Evolutionary conservation across 768 basidiomycete genomes (phyloP).

Genomic region (Heimioporus sp.): DNA sequence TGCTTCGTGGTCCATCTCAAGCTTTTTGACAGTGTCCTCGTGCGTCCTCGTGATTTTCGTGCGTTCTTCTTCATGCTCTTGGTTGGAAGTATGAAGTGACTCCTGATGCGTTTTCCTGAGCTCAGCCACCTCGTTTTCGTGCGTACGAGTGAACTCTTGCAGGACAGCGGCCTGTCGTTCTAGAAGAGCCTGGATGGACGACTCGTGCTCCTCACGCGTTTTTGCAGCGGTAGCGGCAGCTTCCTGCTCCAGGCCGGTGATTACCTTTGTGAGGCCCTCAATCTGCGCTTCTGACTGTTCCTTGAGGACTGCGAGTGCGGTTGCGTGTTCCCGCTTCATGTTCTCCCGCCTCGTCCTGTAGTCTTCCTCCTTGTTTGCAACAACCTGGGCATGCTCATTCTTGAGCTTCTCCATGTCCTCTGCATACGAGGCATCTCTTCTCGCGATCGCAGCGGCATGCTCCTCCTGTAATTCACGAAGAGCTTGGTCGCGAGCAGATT

Average conservation of each 20-base stretch:
- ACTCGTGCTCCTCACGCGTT: constrained; percentile 48
- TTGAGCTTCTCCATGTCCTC: constrained; percentile 68
- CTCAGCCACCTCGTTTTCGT: constrained; percentile 52
- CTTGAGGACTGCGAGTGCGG: constrained; percentile 27
- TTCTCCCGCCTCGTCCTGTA: constrained; percentile 39
- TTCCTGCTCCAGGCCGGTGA: constrained; percentile 51
- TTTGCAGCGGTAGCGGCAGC: constrained; percentile 34
- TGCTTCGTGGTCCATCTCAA: constrained; percentile 49
- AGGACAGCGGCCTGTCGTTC: constrained; percentile 57
- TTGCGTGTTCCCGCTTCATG: constrained; percentile 36
- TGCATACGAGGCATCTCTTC: constrained; percentile 62
- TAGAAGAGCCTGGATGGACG: constrained; percentile 43
- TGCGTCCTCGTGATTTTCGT: constrained; percentile 39
- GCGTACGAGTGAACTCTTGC: constrained; percentile 51
- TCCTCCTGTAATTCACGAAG: constrained; percentile 71
- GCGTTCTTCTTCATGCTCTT: constrained; percentile 37
- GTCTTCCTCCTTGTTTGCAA: constrained; percentile 60
- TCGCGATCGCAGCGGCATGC: constrained; percentile 60
- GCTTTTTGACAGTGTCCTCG: constrained; percentile 36
- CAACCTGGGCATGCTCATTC: constrained; percentile 54
- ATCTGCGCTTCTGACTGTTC: constrained; percentile 44
- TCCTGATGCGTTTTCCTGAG: constrained; percentile 49
- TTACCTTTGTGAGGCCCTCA: constrained; percentile 59
- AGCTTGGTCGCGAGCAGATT: constrained; percentile 60
- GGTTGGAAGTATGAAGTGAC: constrained; percentile 31